Conservation (phyloP, 108 stramenopile species). For the Fistulifera solaris region DNA sequence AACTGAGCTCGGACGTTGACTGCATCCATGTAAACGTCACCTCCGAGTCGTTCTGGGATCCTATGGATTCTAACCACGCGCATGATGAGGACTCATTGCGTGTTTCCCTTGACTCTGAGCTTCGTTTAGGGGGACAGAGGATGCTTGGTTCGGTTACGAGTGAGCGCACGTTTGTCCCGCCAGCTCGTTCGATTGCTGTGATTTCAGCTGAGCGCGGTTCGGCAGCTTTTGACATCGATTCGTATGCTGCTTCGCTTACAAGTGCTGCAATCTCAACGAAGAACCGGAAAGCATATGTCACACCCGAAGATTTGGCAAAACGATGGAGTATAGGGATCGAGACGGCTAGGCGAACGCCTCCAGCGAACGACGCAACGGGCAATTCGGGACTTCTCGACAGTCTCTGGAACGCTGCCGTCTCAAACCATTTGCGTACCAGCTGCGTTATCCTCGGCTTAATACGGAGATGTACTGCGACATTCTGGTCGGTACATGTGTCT, state of each 20-base stretch:
- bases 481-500: background rate
- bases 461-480: constrained; percentile 20
- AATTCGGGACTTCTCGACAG: constrained; percentile 11
- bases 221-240: background rate
- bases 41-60: background rate
- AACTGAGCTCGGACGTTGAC: background rate
- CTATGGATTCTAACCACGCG: background rate
- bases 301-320: background rate
- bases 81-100: too few relatives aligned
- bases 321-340: constrained; percentile 20
- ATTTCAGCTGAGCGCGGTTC: too few relatives aligned
- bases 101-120: too few relatives aligned
- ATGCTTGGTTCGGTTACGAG: too few relatives aligned
- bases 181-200: too few relatives aligned
- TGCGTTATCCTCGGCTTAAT: constrained; percentile 16
- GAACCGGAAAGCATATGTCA: background rate
- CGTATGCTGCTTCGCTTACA: background rate
- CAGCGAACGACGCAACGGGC: constrained; percentile 18
- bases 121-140: too few relatives aligned
- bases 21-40: constrained; percentile 4
- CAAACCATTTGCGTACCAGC: constrained; percentile 8
- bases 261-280: background rate
- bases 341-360: constrained; percentile 13
- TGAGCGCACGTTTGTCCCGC: too few relatives aligned
- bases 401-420: constrained; percentile 8